These are phyloP conservation scores for Smallanthus sonchifolius DNA, from an alignment of 129 eudicot genomes.

Conservation along the genomic window DNA sequence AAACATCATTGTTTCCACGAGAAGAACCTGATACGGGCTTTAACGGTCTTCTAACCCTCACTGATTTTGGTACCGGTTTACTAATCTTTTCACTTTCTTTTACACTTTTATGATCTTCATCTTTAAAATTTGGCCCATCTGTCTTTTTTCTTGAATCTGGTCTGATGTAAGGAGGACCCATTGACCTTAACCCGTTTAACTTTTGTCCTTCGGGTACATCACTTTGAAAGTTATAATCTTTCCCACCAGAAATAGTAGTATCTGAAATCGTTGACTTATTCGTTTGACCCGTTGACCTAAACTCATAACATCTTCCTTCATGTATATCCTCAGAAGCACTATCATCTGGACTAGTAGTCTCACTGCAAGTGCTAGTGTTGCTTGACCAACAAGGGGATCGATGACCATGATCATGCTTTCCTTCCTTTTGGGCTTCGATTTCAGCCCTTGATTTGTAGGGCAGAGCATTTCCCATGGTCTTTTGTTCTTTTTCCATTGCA, in stretches of 20 bases:
- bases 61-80: constrained; percentile 53
- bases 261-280: constrained; percentile 9
- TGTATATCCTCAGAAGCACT: constrained; percentile 30
- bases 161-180: constrained; percentile 71
- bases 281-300: constrained; percentile 17
- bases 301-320: constrained; percentile 24
- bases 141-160: constrained; percentile 10
- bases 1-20: constrained; percentile 19
- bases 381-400: constrained; percentile 26
- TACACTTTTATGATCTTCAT: background rate
- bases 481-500: background rate
- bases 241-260: background rate
- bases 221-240: constrained; percentile 15
- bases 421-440: constrained; percentile 6
- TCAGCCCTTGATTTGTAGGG: constrained; percentile 17
- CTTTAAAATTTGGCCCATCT: background rate
- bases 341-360: constrained; percentile 26
- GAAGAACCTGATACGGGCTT: constrained; percentile 24
- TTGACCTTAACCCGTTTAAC: constrained; percentile 31
- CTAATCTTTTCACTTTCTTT: constrained; percentile 3
- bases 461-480: background rate
- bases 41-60: constrained; percentile 45
- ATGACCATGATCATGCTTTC: constrained; percentile 17
- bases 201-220: constrained; percentile 24
- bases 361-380: constrained; percentile 18